Base-by-base conservation (phyloP, 257 asterid species). In the Lycium barbarum region DNA sequence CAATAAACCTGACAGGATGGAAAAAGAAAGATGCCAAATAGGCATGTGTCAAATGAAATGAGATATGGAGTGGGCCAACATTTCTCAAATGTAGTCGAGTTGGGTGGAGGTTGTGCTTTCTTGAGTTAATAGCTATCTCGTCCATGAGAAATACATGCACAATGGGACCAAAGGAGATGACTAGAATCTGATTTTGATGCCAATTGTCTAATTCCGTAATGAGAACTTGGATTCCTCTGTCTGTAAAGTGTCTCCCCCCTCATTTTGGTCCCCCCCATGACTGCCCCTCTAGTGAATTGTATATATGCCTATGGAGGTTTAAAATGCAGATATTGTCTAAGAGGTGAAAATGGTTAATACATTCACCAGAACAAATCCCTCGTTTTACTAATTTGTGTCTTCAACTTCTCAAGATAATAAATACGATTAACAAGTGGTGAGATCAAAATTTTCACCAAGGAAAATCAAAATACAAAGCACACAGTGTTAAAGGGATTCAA, bases 201-300 rank as follows among this genome's bases (percentile, higher is more conserved):
- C 85, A 84, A 73, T 79, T 84, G 87, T 86, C 80, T 71, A 70
- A 86, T 9, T 18, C 65, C 79, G 84, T 35, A 22, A 73, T 62
- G 65, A 54, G 49, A 72, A 84, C 78, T 78, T 88, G 83, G 84
- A 82, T 78, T 53, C 89, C 71, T 10, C 47, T 86, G 85, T 82
- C 86, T 76, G 74, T 67, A 59, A 58, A 79, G 76, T 87, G 90
- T 67, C 86, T 45, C 83, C 38, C 80, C 35, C 79, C 82, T 82
- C 85, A 54, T 76, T 85, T 74, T 71, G 83, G 82, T 66, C 85
- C 85, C 83, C 58, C 18, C 58, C 18, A 8, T 38, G 57, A 72
- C 54, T 20, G 10, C 15, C 38, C 36, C 33, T 43, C 36, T 7
- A 2, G 11, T 59, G 33, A 18, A 18, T 18, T 59, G 26, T 17